These are phyloP conservation scores for Collybia sordida DNA, from an alignment of 768 basidiomycete species.

Conservation along the genomic window DNA sequence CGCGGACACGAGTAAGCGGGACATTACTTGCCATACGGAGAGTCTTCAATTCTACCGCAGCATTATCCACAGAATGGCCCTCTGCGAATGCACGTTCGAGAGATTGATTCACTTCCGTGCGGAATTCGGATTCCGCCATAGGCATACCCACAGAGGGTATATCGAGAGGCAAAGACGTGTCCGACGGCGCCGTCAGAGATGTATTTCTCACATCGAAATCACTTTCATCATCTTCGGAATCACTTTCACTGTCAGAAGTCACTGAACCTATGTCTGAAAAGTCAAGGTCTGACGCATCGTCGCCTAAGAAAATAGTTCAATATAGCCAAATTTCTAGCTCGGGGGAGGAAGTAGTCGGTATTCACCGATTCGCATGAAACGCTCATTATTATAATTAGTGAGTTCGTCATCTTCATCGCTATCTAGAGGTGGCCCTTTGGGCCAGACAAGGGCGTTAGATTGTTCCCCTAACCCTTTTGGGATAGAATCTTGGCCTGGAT, in stretches of 20 bases:
- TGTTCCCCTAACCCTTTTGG: conserved; percentile 58
- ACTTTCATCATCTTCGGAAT: conserved; percentile 38
- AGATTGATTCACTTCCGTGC: conserved; percentile 73
- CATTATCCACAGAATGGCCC: conserved; percentile 89
- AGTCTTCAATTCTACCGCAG: conserved; percentile 92
- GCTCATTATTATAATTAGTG: conserved; percentile 61
- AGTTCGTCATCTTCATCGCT: conserved; percentile 64
- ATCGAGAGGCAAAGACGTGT: conserved; percentile 43
- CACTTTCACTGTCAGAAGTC: conserved; percentile 52
- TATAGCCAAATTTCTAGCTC: neutral
- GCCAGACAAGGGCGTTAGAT: conserved; percentile 84
- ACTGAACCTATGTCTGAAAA: conserved; percentile 59
- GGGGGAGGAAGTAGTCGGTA: conserved; percentile 9
- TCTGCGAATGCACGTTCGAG: conserved; percentile 92
- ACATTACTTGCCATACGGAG: conserved; percentile 97
- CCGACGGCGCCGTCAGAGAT: conserved; percentile 46
- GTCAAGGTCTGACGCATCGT: conserved; percentile 61
- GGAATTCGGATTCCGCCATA: conserved; percentile 69
- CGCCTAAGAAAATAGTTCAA: conserved; percentile 40
- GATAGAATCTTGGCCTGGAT: conserved; percentile 48
- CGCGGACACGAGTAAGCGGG: conserved; percentile 77
- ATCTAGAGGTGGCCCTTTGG: conserved; percentile 59
- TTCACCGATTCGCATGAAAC: conserved; percentile 81
- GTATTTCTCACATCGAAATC: conserved; percentile 33
- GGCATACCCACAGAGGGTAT: conserved; percentile 36